Base-by-base conservation (phyloP, 805 yeast genomes). In the Barnettozyma californica region DNA sequence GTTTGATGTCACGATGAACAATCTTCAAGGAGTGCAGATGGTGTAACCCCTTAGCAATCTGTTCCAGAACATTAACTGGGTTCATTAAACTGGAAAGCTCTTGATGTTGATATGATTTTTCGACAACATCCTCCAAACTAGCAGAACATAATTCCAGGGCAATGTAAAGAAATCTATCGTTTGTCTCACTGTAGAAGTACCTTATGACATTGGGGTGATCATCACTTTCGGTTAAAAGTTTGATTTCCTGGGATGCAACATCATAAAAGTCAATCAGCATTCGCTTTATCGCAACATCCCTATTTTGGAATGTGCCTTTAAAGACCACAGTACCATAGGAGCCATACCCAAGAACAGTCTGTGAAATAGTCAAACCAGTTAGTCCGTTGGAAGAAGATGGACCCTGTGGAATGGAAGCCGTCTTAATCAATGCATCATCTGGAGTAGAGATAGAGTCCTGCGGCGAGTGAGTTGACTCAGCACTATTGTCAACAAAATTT, bases 241-340 rank as follows among this genome's bases (percentile, higher is more conserved):
- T 77, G 11, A 94, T 95, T 61, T 92, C 99, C 57, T 88, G 96
- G 9, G 89, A 83, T 2, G 98, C 98, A 49, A 92, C 80, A 60
- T 94, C 97, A 65, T 87, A 92, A 61, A 91, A 94, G 62, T 91
- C 97, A 34, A 91, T 74, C 46, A 94, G 70, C 95, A 94, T 87
- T 58, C 98, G 71, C 64, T 94, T 94, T 7, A 94, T 95, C 0
- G 99, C 99, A 6, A 94, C 99, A 1, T 95, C 96, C 48, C 99
- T 75, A 56, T 81, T 84, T 61, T 92, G 97, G 68, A 91, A 94
- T 5, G 80, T 77, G 0, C 99, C 99, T 61, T 84, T 81, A 62
- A 81, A 89, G 1, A 94, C 99, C 26, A 92, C 89, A 0, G 99
- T 94, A 25, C 99, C 99, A 57, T 91, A 96, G 1, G 97, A 88